These are phyloP conservation scores for Coprinopsis sp. DNA, from an alignment of 768 basidiomycete species.

Conservation along the genomic window DNA sequence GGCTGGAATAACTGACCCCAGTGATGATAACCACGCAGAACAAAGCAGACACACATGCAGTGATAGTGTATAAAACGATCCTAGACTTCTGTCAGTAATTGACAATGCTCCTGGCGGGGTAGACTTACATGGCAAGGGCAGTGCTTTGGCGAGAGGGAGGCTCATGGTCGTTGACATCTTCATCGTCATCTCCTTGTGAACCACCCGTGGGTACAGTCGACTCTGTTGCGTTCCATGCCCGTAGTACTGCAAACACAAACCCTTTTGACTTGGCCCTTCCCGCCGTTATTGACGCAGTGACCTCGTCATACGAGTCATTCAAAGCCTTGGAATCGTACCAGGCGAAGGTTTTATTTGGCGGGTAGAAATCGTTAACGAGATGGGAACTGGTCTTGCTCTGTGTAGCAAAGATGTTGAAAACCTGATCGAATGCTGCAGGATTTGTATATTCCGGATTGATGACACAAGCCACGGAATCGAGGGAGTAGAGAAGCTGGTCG, in stretches of 20 bases:
- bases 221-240: slow-evolving; percentile 48
- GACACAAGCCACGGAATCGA: slow-evolving; percentile 63
- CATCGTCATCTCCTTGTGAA: neutral
- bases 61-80: slow-evolving; percentile 84
- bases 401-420: slow-evolving; percentile 75
- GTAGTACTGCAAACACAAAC: slow-evolving; percentile 69
- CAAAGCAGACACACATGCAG: slow-evolving; percentile 80
- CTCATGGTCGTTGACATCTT: neutral
- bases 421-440: slow-evolving; percentile 53
- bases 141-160: slow-evolving; percentile 31
- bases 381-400: slow-evolving; percentile 54
- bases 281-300: slow-evolving; percentile 41
- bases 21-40: slow-evolving; percentile 84
- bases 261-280: slow-evolving; percentile 44
- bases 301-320: slow-evolving; percentile 43
- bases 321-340: slow-evolving; percentile 60
- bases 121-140: slow-evolving; percentile 70
- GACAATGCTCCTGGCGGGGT: slow-evolving; percentile 1
- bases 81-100: slow-evolving; percentile 28
- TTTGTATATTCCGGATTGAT: slow-evolving; percentile 63
- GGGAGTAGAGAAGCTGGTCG: slow-evolving; percentile 73
- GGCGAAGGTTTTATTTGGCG: slow-evolving; percentile 47
- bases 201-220: neutral
- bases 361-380: slow-evolving; percentile 55
- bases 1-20: slow-evolving; percentile 48